Conservation (phyloP, 805 yeast genomes). For the Komagataella pastoris region DNA sequence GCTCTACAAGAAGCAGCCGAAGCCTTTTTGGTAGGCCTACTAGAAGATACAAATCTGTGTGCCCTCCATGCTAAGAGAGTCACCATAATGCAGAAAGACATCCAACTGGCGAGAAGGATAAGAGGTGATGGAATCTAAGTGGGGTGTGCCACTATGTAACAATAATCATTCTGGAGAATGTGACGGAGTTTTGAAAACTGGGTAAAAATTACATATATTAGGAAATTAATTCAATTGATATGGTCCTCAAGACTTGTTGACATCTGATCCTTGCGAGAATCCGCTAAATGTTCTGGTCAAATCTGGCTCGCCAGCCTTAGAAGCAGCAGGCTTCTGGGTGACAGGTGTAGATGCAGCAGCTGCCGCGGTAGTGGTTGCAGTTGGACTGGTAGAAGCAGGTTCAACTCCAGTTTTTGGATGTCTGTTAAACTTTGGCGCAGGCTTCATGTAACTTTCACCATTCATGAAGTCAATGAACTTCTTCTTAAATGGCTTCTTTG, state of each 20-base stretch:
- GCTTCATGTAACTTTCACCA: conserved; percentile 8
- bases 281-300: conserved; percentile 17
- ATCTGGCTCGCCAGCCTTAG: conserved; percentile 3
- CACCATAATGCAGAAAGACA: conserved; percentile 77
- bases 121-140: conserved; percentile 27
- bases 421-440: neutral
- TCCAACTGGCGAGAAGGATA: conserved; percentile 67
- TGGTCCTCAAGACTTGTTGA: conserved; percentile 4
- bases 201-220: neutral
- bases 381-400: conserved; percentile 7
- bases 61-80: conserved; percentile 75
- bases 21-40: conserved; percentile 56
- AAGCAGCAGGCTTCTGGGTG: conserved; percentile 1
- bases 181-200: neutral
- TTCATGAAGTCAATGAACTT: conserved; percentile 18
- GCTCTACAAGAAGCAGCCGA: conserved; percentile 78
- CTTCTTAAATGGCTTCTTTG: conserved; percentile 22
- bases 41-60: conserved; percentile 67
- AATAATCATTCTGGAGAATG: neutral
- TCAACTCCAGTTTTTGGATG: neutral
- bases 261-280: conserved; percentile 30
- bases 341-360: conserved; percentile 3
- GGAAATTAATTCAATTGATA: neutral
- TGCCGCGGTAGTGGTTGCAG: conserved; percentile 19
- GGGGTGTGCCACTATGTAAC: neutral